A percentile compares a stretch with the other conserved stretches of the same genome.
phyloP scores from a whole-genome alignment of 257 asterid genomes.

The Solanum gandarillasii region DNA sequence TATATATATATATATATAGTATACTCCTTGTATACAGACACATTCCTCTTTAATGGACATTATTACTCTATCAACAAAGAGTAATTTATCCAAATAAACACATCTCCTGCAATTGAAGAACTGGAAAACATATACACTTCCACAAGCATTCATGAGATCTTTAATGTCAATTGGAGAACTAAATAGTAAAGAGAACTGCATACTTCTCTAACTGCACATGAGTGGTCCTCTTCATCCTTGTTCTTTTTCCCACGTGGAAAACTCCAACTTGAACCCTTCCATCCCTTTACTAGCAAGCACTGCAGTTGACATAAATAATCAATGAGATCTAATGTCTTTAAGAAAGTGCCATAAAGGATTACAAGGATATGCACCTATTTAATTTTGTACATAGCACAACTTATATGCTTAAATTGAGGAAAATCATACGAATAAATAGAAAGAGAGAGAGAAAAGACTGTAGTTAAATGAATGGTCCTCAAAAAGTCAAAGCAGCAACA shows the following conservation, averaged over 20 bases:
- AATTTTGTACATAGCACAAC: neutral
- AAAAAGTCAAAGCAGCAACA: neutral
- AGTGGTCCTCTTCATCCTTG: constrained; percentile 80
- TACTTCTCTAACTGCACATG: constrained; percentile 85
- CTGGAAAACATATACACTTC: neutral
- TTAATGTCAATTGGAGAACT: neutral
- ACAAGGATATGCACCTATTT: neutral
- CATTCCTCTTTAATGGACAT: neutral
- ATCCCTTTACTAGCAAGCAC: constrained; percentile 82
- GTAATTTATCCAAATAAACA: neutral
- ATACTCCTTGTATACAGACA: neutral
- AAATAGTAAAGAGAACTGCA: neutral
- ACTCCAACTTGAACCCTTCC: constrained; percentile 95
- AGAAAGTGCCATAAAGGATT: neutral
- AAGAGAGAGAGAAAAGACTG: neutral
- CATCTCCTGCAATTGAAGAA: neutral
- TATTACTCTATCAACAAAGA: neutral
- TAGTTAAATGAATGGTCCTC: neutral
- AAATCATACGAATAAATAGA: neutral
- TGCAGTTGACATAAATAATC: constrained; percentile 8
- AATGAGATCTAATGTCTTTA: neutral
- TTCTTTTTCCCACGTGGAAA: constrained; percentile 90
- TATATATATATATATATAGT: neutral
- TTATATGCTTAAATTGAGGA: neutral
- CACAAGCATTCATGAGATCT: neutral